Evolutionary conservation across 2,329 filamentous ascomycete genomes (phyloP).

Genomic region (Paecilomyces variotii): DNA sequence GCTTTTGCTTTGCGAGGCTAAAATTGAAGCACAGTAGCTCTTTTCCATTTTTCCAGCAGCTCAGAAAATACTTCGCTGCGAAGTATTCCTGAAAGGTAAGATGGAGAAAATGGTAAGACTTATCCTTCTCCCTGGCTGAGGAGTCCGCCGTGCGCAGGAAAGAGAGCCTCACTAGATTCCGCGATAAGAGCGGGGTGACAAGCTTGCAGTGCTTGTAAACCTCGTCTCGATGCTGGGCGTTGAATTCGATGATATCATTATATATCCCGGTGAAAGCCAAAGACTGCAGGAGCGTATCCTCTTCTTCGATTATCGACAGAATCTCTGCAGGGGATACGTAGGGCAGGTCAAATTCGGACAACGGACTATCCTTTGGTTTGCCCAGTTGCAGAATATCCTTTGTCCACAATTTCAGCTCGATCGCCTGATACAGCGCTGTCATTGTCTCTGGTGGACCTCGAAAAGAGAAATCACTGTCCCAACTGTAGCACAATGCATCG

Average conservation of each 20-base stretch:
- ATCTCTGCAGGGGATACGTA: constrained; percentile 2
- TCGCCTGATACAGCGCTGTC: constrained; percentile 16
- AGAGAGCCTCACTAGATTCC: constrained; percentile 20
- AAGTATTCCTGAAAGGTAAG: constrained; percentile 39
- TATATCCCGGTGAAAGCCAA: constrained; percentile 31
- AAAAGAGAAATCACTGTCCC: constrained; percentile 15
- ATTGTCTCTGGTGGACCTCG: constrained; percentile 23
- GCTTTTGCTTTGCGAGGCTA: background rate
- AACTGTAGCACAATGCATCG: constrained; percentile 37
- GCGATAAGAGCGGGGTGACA: constrained; percentile 1
- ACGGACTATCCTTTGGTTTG: constrained; percentile 8
- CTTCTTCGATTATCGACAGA: constrained; percentile 7
- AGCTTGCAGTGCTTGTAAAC: constrained; percentile 13
- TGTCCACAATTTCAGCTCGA: constrained; percentile 26
- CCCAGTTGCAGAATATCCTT: constrained; percentile 29
- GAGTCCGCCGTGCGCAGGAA: constrained; percentile 30
- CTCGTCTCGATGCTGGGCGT: constrained; percentile 10
- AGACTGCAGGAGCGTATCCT: constrained; percentile 19
- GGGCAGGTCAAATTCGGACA: constrained; percentile 4
- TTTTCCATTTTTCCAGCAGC: constrained; percentile 17
- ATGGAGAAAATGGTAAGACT: constrained; percentile 35
- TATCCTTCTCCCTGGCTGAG: constrained; percentile 5
- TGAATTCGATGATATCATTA: constrained; percentile 27
- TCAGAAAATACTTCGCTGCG: constrained; percentile 33
- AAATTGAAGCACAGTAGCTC: constrained; percentile 7